phyloP scores from a whole-genome alignment of 2,329 filamentous ascomycete genomes.

The Rhinocladiella similis region DNA sequence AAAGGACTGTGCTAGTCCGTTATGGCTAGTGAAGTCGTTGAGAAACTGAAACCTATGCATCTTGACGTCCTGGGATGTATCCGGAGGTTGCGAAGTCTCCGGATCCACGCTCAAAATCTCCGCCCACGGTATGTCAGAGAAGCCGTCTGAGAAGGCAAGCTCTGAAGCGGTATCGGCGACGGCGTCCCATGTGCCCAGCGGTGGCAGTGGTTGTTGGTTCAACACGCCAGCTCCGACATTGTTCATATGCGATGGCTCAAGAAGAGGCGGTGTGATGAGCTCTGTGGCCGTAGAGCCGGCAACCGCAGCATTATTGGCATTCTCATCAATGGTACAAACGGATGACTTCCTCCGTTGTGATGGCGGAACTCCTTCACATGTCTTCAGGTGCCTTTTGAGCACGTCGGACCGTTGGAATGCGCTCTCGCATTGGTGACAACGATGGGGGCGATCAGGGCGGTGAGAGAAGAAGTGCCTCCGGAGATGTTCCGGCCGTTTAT shows the following conservation, averaged over 20 bases:
- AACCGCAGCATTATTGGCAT: too few relatives aligned
- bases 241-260: too few relatives aligned
- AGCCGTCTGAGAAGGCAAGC: neutral
- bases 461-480: constrained; percentile 38
- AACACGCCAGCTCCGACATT: too few relatives aligned
- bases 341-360: neutral
- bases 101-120: constrained; percentile 8
- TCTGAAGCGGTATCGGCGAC: constrained; percentile 1
- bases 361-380: neutral
- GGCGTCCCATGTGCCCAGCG: too few relatives aligned
- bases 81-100: neutral
- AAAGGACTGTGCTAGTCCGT: constrained; percentile 38
- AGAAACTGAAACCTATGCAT: constrained; percentile 29
- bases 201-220: too few relatives aligned
- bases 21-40: constrained; percentile 39
- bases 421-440: constrained; percentile 35
- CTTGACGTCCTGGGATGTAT: neutral
- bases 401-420: constrained; percentile 41
- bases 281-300: too few relatives aligned
- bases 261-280: too few relatives aligned
- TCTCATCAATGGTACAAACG: too few relatives aligned
- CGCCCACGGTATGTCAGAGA: constrained; percentile 3
- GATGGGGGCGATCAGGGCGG: constrained; percentile 35
- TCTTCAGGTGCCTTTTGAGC: constrained; percentile 35
- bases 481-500: constrained; percentile 41